Percentiles rank a stretch among this genome's conserved stretches.
Evolutionary conservation across 345 rosid genomes (phyloP).

Genomic region (Microthlaspi erraticum): DNA sequence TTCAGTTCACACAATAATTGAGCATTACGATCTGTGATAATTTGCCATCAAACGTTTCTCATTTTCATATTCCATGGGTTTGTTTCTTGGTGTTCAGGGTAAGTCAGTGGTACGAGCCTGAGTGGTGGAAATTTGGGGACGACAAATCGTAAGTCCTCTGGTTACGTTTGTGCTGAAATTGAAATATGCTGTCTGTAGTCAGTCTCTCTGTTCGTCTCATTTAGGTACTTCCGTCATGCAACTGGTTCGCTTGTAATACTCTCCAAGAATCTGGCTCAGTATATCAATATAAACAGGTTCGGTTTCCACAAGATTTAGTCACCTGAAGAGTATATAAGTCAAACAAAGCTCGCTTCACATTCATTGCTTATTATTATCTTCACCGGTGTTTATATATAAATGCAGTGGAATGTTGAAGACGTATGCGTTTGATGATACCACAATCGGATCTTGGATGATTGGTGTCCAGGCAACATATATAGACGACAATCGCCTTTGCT

Average conservation of each 20-base stretch:
- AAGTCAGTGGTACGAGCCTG: constrained; percentile 90
- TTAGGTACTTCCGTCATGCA: constrained; percentile 95
- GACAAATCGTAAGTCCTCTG: constrained; percentile 83
- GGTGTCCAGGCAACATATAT: constrained; percentile 85
- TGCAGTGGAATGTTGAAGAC: constrained; percentile 91
- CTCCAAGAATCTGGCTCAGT: constrained; percentile 83
- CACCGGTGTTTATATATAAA: not conserved
- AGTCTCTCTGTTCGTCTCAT: constrained; percentile 30
- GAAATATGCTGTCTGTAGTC: constrained; percentile 7
- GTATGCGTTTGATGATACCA: constrained; percentile 80
- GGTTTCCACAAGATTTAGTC: constrained; percentile 13
- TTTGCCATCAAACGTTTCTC: constrained; percentile 21
- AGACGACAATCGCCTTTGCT: constrained; percentile 90
- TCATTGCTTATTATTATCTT: not conserved
- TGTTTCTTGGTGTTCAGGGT: constrained; percentile 65
- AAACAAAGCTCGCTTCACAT: constrained; percentile 12
- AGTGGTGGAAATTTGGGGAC: constrained; percentile 98
- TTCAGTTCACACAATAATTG: constrained; percentile 7
- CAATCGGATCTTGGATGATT: constrained; percentile 98
- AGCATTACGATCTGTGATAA: constrained; percentile 1
- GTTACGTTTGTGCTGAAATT: constrained; percentile 14
- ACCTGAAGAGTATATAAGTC: constrained; percentile 6
- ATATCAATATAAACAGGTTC: constrained; percentile 89
- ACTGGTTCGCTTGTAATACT: constrained; percentile 70
- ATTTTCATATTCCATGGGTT: constrained; percentile 14